Conservation (phyloP, 1,284 basidiomycete genomes). For the Ganoderma boninense region DNA sequence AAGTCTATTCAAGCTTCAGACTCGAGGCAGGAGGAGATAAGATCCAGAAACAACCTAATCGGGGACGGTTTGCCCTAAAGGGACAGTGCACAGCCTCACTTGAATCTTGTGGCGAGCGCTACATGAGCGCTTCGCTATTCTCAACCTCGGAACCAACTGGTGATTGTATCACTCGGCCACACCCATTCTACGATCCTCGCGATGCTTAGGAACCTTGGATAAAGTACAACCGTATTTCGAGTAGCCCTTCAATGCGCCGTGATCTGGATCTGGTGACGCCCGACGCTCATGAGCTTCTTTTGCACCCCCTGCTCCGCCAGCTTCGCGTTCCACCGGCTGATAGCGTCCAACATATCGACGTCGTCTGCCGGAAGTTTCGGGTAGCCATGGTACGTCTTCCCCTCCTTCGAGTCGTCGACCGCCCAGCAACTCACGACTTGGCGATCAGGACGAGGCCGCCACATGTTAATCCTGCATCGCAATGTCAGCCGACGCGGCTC, state of each 20-base stretch:
- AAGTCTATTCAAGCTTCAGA: background rate
- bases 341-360: slow-evolving; percentile 18
- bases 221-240: background rate
- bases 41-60: background rate
- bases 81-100: background rate
- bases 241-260: slow-evolving; percentile 6
- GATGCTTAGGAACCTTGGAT: too few relatives aligned
- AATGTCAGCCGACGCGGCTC: background rate
- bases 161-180: background rate
- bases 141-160: background rate
- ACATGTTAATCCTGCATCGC: slow-evolving; percentile 30
- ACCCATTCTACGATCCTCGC: background rate
- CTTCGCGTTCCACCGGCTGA: slow-evolving; percentile 38
- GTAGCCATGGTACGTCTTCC: slow-evolving; percentile 25
- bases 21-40: background rate
- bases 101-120: background rate
- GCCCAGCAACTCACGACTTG: slow-evolving; percentile 36
- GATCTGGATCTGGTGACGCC: slow-evolving; percentile 22
- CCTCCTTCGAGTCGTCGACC: slow-evolving; percentile 25
- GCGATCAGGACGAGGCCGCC: slow-evolving; percentile 25
- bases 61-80: background rate
- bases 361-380: slow-evolving; percentile 34
- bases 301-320: slow-evolving; percentile 31
- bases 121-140: background rate
- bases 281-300: slow-evolving; percentile 29